Evolutionary conservation across 2,329 filamentous ascomycete genomes (phyloP).

Genomic region (Aschersonia sp.): DNA sequence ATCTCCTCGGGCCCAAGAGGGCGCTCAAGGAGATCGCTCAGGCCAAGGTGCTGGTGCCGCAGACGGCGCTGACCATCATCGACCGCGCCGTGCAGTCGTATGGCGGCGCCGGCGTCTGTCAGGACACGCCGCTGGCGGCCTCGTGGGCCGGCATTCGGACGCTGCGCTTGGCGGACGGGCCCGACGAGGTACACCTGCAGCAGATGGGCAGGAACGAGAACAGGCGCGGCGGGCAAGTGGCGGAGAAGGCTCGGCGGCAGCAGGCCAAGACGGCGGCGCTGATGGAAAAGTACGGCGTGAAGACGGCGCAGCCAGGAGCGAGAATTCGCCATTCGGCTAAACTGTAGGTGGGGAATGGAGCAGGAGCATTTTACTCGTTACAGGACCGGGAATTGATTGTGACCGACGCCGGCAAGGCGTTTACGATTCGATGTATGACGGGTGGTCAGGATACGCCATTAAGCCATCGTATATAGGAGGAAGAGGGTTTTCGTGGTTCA

Average conservation of each 20-base stretch:
- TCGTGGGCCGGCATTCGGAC: slow-evolving; percentile 75
- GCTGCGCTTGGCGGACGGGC: slow-evolving; percentile 77
- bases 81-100: slow-evolving; percentile 91
- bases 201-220: slow-evolving; percentile 75
- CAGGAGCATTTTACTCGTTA: neutral
- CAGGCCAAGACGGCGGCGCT: slow-evolving; percentile 49
- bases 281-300: slow-evolving; percentile 41
- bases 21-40: slow-evolving; percentile 88
- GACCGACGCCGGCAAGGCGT: no score
- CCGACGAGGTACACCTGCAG: slow-evolving; percentile 85
- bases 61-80: slow-evolving; percentile 70
- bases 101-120: slow-evolving; percentile 78
- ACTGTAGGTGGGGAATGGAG: slow-evolving; percentile 18
- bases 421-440: no score
- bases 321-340: slow-evolving; percentile 32
- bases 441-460: no score
- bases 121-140: slow-evolving; percentile 81
- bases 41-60: slow-evolving; percentile 83
- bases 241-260: slow-evolving; percentile 49
- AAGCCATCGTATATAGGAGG: no score
- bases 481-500: no score
- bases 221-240: slow-evolving; percentile 45
- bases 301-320: slow-evolving; percentile 32
- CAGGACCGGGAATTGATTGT: no score
- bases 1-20: slow-evolving; percentile 73